These are phyloP conservation scores for Trichoderma guizhouense DNA, from an alignment of 2,329 filamentous ascomycete species.

Conservation along the genomic window DNA sequence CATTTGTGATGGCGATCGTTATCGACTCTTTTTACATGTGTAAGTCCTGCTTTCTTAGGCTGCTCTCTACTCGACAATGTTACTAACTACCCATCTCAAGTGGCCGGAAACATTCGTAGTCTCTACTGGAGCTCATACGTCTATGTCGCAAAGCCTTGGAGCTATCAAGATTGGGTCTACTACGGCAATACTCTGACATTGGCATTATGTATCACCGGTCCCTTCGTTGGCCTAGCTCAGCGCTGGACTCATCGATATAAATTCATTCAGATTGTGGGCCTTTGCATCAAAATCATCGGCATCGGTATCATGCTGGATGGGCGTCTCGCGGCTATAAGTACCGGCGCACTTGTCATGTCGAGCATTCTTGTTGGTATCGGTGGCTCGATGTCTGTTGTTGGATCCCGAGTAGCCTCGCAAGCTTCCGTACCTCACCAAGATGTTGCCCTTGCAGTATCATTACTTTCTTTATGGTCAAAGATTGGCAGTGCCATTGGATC, in stretches of 20 bases:
- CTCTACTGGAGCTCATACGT: slow-evolving; percentile 33
- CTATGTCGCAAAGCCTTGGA: slow-evolving; percentile 32
- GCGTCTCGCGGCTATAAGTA: slow-evolving; percentile 30
- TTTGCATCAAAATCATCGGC: slow-evolving; percentile 35
- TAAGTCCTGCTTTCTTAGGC: background rate
- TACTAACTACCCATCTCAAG: slow-evolving; percentile 7
- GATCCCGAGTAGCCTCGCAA: slow-evolving; percentile 36
- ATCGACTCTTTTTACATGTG: slow-evolving; percentile 30
- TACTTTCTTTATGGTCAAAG: slow-evolving; percentile 36
- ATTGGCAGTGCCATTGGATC: slow-evolving; percentile 36
- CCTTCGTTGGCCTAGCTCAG: slow-evolving; percentile 32
- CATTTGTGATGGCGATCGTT: slow-evolving; percentile 30
- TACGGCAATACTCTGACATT: slow-evolving; percentile 36
- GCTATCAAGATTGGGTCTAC: slow-evolving; percentile 37
- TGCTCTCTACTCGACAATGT: background rate
- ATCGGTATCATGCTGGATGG: slow-evolving; percentile 34
- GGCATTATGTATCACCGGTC: slow-evolving; percentile 34
- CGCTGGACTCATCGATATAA: slow-evolving; percentile 39
- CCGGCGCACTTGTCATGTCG: slow-evolving; percentile 32
- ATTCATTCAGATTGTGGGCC: slow-evolving; percentile 35
- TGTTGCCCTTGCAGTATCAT: slow-evolving; percentile 33
- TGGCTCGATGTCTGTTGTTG: slow-evolving; percentile 36
- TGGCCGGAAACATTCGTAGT: slow-evolving; percentile 32
- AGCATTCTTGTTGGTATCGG: background rate
- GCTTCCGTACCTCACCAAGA: slow-evolving; percentile 40